Evolutionary conservation across 345 rosid species (phyloP).

Genomic region (Eucalyptus sp.): DNA sequence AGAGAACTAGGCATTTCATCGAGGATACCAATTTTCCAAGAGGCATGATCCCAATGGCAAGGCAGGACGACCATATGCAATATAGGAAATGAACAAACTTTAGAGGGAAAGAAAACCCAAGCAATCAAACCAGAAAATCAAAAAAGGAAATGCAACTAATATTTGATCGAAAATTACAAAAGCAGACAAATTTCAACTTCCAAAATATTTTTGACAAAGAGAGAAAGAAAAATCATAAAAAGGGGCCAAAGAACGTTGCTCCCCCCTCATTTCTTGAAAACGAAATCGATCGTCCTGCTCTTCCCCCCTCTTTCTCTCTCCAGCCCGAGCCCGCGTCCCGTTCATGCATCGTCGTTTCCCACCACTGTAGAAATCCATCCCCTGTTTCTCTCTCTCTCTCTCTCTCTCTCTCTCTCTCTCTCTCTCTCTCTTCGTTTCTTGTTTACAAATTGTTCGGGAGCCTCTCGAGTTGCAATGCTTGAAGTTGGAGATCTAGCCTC

Average conservation of each 20-base stretch:
- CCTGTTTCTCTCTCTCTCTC: not conserved
- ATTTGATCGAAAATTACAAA: not conserved
- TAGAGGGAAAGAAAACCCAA: not conserved
- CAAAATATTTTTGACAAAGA: not conserved
- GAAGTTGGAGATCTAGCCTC: not conserved
- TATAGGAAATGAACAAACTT: not conserved
- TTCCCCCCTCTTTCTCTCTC: not conserved
- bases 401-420: not conserved
- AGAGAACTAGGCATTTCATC: not conserved
- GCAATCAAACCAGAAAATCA: not conserved
- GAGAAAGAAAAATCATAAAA: not conserved
- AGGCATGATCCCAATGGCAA: not conserved
- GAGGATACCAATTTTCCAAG: not conserved
- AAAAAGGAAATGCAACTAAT: not conserved
- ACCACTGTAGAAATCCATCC: not conserved
- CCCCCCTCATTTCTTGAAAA: not conserved
- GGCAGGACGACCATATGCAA: not conserved
- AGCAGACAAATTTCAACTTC: not conserved
- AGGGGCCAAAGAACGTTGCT: not conserved
- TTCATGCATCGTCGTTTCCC: not conserved
- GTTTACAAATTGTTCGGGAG: not conserved
- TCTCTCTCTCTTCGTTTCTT: not conserved
- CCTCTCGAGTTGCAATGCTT: not conserved
- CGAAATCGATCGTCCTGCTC: not conserved
- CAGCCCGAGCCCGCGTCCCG: not conserved